Conservation (phyloP, 202 grass and related monocot genomes). For the Schoenoplectus triqueter region DNA sequence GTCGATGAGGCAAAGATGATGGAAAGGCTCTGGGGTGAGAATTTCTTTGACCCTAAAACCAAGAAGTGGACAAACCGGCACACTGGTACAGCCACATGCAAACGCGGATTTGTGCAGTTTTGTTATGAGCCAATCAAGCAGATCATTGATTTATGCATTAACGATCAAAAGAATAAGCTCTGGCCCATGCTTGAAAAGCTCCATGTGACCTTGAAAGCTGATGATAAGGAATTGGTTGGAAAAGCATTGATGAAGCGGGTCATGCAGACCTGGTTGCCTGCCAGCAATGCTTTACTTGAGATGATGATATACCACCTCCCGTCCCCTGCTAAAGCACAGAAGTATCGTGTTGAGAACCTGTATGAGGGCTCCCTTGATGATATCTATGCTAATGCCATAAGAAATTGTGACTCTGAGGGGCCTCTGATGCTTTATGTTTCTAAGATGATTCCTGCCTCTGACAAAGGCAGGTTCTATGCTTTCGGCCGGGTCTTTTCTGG, state of each 20-base stretch:
- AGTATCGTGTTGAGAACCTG: constrained; percentile 49
- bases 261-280: constrained; percentile 51
- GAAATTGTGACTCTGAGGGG: constrained; percentile 53
- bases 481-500: constrained; percentile 55
- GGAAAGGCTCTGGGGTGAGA: constrained; percentile 54
- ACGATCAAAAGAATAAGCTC: background rate
- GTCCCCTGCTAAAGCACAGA: constrained; percentile 41
- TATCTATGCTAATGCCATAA: constrained; percentile 50
- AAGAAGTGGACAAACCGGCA: constrained; percentile 44
- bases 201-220: constrained; percentile 49
- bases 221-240: constrained; percentile 52
- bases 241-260: constrained; percentile 61
- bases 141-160: constrained; percentile 36
- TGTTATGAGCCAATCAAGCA: constrained; percentile 40
- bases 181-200: constrained; percentile 46
- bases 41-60: constrained; percentile 51
- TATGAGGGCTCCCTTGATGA: constrained; percentile 51
- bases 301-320: constrained; percentile 57
- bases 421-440: constrained; percentile 56
- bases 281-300: constrained; percentile 44
- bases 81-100: constrained; percentile 45
- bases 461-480: constrained; percentile 58
- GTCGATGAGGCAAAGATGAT: constrained; percentile 49
- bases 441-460: constrained; percentile 55
- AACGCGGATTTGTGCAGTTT: constrained; percentile 51